A percentile compares a stretch with the other conserved stretches of the same genome.
Conservation (phyloP, 2,329 filamentous ascomycete species). For the Tolypocladium ovalisporum region DNA sequence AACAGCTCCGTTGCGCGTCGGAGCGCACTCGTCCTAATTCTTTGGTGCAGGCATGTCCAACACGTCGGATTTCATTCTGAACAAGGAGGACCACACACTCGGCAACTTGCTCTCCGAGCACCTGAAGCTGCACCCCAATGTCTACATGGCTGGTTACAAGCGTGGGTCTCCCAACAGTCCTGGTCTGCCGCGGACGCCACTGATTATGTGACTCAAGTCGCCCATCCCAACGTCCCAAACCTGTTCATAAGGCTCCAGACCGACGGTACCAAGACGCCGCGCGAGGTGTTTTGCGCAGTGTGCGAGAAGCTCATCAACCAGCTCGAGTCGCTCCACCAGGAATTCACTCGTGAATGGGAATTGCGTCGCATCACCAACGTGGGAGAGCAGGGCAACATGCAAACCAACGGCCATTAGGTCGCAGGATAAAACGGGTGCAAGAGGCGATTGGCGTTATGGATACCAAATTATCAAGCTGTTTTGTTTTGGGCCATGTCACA, state of each 20-base stretch:
- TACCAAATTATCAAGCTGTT: conserved; percentile 3
- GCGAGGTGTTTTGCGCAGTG: conserved; percentile 71
- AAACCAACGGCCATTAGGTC: conserved; percentile 20
- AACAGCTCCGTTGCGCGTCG: not conserved
- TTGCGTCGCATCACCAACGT: conserved; percentile 73
- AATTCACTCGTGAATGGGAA: conserved; percentile 90
- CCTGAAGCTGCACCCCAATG: conserved; percentile 72
- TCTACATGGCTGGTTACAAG: conserved; percentile 89
- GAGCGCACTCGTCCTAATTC: not conserved
- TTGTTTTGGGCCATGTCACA: conserved; percentile 2
- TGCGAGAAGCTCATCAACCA: conserved; percentile 77
- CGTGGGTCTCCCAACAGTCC: conserved; percentile 35
- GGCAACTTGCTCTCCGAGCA: conserved; percentile 82
- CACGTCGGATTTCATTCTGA: conserved; percentile 88
- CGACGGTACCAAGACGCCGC: conserved; percentile 78
- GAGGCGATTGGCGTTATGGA: conserved; percentile 13
- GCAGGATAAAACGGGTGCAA: not conserved
- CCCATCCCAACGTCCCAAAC: conserved; percentile 50
- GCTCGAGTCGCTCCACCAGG: conserved; percentile 67
- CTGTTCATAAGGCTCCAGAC: conserved; percentile 76
- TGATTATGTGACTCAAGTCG: conserved; percentile 23
- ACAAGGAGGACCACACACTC: conserved; percentile 94
- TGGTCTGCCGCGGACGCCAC: conserved; percentile 10
- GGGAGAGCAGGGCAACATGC: conserved; percentile 42
- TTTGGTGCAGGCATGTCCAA: conserved; percentile 63